Base-by-base conservation (phyloP, 345 rosid genomes). In the Mercurialis annua region DNA sequence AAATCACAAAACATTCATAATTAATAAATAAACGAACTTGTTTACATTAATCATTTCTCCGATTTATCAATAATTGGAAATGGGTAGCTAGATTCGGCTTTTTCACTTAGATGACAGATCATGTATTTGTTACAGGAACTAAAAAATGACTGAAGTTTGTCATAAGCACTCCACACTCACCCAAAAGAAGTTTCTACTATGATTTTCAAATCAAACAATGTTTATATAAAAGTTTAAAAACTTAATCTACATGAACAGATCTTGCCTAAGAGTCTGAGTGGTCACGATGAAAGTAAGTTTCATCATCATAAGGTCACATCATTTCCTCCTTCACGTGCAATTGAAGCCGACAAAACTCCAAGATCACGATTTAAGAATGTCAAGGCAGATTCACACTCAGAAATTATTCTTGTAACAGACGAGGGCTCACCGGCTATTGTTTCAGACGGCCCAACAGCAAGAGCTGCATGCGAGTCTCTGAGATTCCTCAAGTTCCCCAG, bases 401-500 rank as follows among this genome's bases (percentile, higher is more conserved):
- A 87, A 57, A 95, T 91, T 53, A 95, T 92, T 81, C 92, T 83
- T 6, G 92, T 77, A 8, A 95, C 98, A 20, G 99, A 84, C 51
- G 97, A 81, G 4, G 97, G 93, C 77, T 91, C 99, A 26, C 97
- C 95, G 16, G 87, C 80, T 29, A 84, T 72, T 50, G 96, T 89
- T 79, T 88, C 98, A 2, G 90, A 85, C 11, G 92, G 85, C 68
- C 98, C 98, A 43, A 90, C 77, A 11, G 93, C 84, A 62, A 95
- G 96, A 65, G 99, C 97, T 56, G 99, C 88, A 78, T 90, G 83
- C 0, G 99, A 92, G 66, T 92, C 98, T 79, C 98, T 84, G 34
- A 95, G 86, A 78, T 90, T 95, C 86, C 93, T 95, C 88, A 90
- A 76, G 81, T 92, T 95, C 58, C 98, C 89, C 55, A 92, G 81